Percentiles rank a stretch among this genome's conserved stretches.
These are phyloP conservation scores for Dictyostelium intermedium DNA, from an alignment of 78 protist genomes.

Conservation along the genomic window DNA sequence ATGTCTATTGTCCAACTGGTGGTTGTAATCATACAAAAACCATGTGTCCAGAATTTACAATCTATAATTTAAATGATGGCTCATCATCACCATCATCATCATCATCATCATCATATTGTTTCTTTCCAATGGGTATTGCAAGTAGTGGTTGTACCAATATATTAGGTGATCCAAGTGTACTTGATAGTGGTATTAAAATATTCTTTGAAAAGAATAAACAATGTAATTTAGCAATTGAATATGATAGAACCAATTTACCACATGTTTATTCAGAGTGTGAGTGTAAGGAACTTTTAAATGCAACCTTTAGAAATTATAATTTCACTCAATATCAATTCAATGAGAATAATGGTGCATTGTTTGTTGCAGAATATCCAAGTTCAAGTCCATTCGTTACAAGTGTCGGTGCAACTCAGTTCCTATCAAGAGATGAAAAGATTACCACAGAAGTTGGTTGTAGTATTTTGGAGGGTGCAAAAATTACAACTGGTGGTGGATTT, in stretches of 20 bases:
- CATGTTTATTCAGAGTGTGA: conserved; percentile 59
- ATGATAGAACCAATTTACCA: background rate
- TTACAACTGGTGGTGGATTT: conserved; percentile 81
- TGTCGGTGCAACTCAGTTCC: conserved; percentile 66
- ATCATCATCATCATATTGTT: conserved; percentile 48
- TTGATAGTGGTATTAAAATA: background rate
- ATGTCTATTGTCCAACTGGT: conserved; percentile 70
- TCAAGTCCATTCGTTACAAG: conserved; percentile 69
- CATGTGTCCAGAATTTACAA: conserved; percentile 36
- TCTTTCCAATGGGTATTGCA: conserved; percentile 78
- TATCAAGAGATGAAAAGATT: background rate
- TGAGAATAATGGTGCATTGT: conserved; percentile 57
- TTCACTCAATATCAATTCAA: conserved; percentile 37
- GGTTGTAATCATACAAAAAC: conserved; percentile 61
- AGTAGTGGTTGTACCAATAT: conserved; percentile 3
- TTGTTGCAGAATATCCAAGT: conserved; percentile 73
- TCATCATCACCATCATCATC: too few relatives aligned
- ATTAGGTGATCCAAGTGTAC: background rate
- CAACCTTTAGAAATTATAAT: background rate
- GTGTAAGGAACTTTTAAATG: conserved; percentile 1
- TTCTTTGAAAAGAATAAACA: background rate
- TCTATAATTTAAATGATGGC: background rate
- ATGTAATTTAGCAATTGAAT: conserved; percentile 5
- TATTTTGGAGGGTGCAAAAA: conserved; percentile 28
- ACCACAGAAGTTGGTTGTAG: conserved; percentile 42